Evolutionary conservation across 2,329 filamentous ascomycete genomes (phyloP).

Genomic region (Colletotrichum shisoi): DNA sequence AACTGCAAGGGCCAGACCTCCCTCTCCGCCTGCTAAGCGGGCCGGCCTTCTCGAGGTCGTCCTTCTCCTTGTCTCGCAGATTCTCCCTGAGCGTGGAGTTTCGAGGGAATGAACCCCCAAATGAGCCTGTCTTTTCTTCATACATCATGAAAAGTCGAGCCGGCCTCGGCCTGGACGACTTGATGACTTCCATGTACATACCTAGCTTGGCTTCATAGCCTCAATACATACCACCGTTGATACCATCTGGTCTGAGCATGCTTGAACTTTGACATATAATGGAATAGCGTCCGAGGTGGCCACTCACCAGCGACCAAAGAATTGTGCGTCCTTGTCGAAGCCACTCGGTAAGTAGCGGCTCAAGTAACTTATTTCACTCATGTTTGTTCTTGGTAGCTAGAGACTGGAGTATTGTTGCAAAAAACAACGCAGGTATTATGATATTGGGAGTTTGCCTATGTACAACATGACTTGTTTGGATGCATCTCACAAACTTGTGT

Average conservation of each 20-base stretch:
- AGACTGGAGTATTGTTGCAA: no score
- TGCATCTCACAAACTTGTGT: no score
- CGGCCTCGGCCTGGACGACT: not conserved
- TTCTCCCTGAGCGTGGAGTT: slow-evolving; percentile 17
- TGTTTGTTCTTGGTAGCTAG: no score
- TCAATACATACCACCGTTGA: slow-evolving; percentile 19
- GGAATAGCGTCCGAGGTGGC: not conserved
- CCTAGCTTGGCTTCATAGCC: slow-evolving; percentile 17
- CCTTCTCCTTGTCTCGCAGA: not conserved
- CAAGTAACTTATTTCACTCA: no score
- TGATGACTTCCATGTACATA: slow-evolving; percentile 33
- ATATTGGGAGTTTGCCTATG: no score
- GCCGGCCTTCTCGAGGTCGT: not conserved
- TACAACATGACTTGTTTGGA: no score
- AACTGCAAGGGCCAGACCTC: slow-evolving; percentile 39
- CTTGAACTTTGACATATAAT: not conserved
- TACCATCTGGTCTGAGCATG: not conserved
- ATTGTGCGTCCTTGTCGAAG: no score
- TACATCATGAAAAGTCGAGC: not conserved
- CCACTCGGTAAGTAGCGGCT: no score
- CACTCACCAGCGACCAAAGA: not conserved
- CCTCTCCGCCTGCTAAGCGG: slow-evolving; percentile 31
- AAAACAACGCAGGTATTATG: no score
- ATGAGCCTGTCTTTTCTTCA: slow-evolving; percentile 31
- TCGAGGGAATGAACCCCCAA: not conserved